Percentiles rank a stretch among this genome's conserved stretches.
Conservation (phyloP, 176 grass and related monocot species). For the Rhynchospora pubera region DNA sequence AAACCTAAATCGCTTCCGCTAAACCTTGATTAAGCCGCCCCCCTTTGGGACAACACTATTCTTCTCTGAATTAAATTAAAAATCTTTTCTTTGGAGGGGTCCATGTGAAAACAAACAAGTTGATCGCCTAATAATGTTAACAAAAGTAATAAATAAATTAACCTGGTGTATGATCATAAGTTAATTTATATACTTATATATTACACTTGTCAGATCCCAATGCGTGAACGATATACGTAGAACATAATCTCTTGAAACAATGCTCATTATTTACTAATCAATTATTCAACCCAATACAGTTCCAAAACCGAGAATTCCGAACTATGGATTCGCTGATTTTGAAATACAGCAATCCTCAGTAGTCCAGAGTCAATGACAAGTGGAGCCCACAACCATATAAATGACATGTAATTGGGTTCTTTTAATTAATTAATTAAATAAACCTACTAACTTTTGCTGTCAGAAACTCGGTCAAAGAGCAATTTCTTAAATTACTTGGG, state of each 20-base stretch:
- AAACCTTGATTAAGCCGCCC: no score
- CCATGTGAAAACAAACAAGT: constrained; percentile 10
- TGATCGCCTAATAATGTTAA: constrained; percentile 6
- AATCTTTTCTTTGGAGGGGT: neutral
- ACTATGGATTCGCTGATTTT: neutral
- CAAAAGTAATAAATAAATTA: neutral
- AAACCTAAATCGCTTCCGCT: no score
- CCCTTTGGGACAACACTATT: no score
- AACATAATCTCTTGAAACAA: no score
- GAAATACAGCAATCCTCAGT: neutral
- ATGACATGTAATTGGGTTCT: no score
- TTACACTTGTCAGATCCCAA: neutral
- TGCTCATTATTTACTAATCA: neutral
- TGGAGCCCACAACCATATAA: neutral
- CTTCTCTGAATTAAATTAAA: neutral
- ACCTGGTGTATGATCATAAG: constrained; percentile 1
- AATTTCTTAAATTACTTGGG: neutral
- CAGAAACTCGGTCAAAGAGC: neutral
- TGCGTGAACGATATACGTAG: no score
- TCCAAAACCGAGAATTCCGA: neutral
- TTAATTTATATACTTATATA: constrained; percentile 4
- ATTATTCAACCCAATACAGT: neutral
- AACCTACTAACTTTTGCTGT: neutral
- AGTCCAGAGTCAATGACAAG: neutral
- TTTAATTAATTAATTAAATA: no score